Percentiles rank a stretch among this genome's conserved stretches.
Evolutionary conservation across 2,329 filamentous ascomycete genomes (phyloP).

Genomic region (Raffaelea ambrosiae): DNA sequence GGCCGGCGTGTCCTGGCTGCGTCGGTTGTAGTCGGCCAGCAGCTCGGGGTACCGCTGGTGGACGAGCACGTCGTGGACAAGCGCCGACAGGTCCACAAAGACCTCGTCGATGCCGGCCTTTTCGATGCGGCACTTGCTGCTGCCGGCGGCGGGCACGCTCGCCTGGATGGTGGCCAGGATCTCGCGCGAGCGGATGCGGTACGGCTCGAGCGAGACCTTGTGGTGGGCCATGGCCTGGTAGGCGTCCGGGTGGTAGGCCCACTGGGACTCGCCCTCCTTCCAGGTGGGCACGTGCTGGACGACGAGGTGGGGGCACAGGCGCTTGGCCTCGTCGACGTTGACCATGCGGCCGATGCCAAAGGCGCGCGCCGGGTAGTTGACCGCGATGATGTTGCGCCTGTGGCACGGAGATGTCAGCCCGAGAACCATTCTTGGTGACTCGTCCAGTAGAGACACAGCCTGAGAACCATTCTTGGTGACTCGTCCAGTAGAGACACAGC

Average conservation of each 20-base stretch:
- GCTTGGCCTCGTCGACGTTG: conserved; percentile 71
- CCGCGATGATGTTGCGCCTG: conserved; percentile 84
- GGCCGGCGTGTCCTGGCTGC: conserved; percentile 63
- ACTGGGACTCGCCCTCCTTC: conserved; percentile 82
- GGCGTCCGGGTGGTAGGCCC: conserved; percentile 83
- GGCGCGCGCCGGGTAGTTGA: conserved; percentile 86
- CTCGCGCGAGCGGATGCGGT: conserved; percentile 73
- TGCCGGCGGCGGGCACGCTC: conserved; percentile 45
- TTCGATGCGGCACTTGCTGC: conserved; percentile 53
- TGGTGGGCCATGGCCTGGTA: conserved; percentile 72
- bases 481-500: no score
- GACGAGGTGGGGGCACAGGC: conserved; percentile 75
- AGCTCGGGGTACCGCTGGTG: conserved; percentile 60
- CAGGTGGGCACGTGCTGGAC: conserved; percentile 92
- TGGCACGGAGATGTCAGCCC: neutral
- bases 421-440: no score
- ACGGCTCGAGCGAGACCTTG: conserved; percentile 92
- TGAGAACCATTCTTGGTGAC: no score
- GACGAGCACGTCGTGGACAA: conserved; percentile 68
- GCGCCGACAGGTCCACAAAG: conserved; percentile 82
- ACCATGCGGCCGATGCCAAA: conserved; percentile 76
- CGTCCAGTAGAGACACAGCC: no score
- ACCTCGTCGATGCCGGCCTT: conserved; percentile 96
- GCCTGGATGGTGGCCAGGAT: conserved; percentile 76
- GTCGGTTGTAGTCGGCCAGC: conserved; percentile 50